Evolutionary conservation across 495 filamentous ascomycete genomes (phyloP).

Genomic region (Bacidia rubella): DNA sequence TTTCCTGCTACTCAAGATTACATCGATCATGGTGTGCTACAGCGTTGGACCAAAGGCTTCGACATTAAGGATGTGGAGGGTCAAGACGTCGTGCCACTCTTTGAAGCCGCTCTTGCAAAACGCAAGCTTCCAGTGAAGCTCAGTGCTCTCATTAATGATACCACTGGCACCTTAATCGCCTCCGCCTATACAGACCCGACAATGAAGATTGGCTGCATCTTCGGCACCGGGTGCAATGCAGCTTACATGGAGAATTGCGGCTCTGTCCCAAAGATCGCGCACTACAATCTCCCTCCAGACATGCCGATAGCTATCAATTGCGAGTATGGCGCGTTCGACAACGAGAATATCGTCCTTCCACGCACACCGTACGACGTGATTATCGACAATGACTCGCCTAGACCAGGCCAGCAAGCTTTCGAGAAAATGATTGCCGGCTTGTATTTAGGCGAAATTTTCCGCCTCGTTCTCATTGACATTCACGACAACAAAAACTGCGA

Average conservation of each 20-base stretch:
- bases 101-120: conserved; percentile 69
- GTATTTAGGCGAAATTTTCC: conserved; percentile 92
- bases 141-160: conserved; percentile 91
- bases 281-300: conserved; percentile 81
- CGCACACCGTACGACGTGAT: conserved; percentile 71
- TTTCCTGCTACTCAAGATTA: conserved; percentile 95
- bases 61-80: conserved; percentile 96
- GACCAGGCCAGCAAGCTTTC: conserved; percentile 89
- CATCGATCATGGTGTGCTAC: conserved; percentile 88
- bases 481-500: conserved; percentile 60
- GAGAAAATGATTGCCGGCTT: conserved; percentile 98
- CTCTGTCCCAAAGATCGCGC: conserved; percentile 83
- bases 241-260: conserved; percentile 94
- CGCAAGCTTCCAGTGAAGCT: conserved; percentile 87
- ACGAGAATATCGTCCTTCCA: conserved; percentile 85
- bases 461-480: conserved; percentile 74
- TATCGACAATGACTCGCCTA: conserved; percentile 85
- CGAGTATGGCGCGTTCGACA: conserved; percentile 98
- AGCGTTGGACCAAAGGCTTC: conserved; percentile 98
- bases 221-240: conserved; percentile 95
- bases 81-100: conserved; percentile 82
- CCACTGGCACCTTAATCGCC: conserved; percentile 96
- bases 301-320: conserved; percentile 97
- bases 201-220: conserved; percentile 95
- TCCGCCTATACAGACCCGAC: conserved; percentile 84